Evolutionary conservation across 768 basidiomycete species (phyloP).

Genomic region (Cubamyces lactineus): DNA sequence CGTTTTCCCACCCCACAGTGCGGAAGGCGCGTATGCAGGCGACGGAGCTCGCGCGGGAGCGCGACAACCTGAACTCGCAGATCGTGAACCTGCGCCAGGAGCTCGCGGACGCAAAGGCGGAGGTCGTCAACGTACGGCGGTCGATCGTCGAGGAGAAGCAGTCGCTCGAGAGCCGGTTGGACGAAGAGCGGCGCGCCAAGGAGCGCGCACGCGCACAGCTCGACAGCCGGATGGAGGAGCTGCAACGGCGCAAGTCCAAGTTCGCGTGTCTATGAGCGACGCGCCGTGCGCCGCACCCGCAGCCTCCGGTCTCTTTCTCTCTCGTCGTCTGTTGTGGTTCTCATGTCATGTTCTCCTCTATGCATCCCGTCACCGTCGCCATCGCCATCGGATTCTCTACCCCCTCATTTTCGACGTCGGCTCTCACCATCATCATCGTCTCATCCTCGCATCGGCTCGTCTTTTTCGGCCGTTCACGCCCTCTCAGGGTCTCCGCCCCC

Average conservation of each 20-base stretch:
- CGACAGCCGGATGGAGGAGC: slow-evolving; percentile 85
- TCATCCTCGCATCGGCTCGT: neutral
- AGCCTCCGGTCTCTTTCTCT: slow-evolving; percentile 4
- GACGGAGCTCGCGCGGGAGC: slow-evolving; percentile 84
- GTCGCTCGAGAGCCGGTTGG: slow-evolving; percentile 77
- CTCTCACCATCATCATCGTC: neutral
- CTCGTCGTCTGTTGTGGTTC: neutral
- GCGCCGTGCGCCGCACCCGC: neutral
- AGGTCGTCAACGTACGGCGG: slow-evolving; percentile 74
- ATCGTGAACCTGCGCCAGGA: slow-evolving; percentile 71
- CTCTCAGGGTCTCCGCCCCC: neutral
- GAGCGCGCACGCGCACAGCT: slow-evolving; percentile 87
- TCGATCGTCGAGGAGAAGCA: slow-evolving; percentile 91
- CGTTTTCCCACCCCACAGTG: slow-evolving; percentile 46
- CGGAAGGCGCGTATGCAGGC: slow-evolving; percentile 95
- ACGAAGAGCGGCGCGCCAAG: slow-evolving; percentile 87
- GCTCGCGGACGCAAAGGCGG: slow-evolving; percentile 76
- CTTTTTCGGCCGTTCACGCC: neutral
- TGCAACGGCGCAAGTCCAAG: slow-evolving; percentile 85
- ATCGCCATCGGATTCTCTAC: slow-evolving; percentile 6
- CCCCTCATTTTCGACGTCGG: neutral
- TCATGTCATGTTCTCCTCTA: neutral
- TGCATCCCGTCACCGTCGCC: neutral
- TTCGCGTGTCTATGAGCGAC: slow-evolving; percentile 78
- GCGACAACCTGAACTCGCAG: slow-evolving; percentile 71